These are phyloP conservation scores for Sclerotinia spermophila DNA, from an alignment of 2,329 filamentous ascomycete genomes.

Conservation along the genomic window DNA sequence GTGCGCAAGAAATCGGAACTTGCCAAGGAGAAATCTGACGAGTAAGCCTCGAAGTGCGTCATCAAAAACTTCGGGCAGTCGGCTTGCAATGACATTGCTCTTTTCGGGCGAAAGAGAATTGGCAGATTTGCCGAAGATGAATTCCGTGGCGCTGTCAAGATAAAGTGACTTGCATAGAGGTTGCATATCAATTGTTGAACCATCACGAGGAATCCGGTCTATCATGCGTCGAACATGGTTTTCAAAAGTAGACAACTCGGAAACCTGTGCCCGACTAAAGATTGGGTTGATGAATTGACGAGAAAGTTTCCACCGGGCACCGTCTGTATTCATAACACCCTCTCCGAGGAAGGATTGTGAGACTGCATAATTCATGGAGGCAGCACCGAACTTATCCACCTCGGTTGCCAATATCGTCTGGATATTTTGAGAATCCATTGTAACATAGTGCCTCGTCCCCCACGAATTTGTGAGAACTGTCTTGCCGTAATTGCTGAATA, in stretches of 20 bases:
- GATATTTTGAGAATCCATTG: neutral
- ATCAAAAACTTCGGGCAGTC: slow-evolving; percentile 14
- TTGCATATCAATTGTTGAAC: slow-evolving; percentile 57
- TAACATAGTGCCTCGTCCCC: slow-evolving; percentile 18
- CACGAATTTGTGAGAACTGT: slow-evolving; percentile 16
- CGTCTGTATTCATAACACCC: neutral
- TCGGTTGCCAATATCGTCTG: neutral
- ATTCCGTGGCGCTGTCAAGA: slow-evolving; percentile 47
- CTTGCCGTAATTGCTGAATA: slow-evolving; percentile 18
- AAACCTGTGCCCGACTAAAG: slow-evolving; percentile 53
- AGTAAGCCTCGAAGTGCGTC: slow-evolving; percentile 15
- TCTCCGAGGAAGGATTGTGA: neutral
- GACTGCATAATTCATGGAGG: neutral
- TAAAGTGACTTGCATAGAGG: slow-evolving; percentile 51
- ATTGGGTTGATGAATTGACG: slow-evolving; percentile 39
- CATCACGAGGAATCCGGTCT: slow-evolving; percentile 53
- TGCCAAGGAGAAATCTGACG: slow-evolving; percentile 12
- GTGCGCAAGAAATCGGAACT: slow-evolving; percentile 11
- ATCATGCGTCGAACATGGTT: slow-evolving; percentile 62
- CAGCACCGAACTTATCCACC: neutral
- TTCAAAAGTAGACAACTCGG: slow-evolving; percentile 69
- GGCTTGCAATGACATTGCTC: neutral
- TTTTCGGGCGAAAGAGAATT: slow-evolving; percentile 33
- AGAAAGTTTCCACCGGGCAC: neutral
- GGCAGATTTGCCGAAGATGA: slow-evolving; percentile 22